phyloP scores from a whole-genome alignment of 2,329 filamentous ascomycete species.

The Atkinsonella hypoxylon region DNA sequence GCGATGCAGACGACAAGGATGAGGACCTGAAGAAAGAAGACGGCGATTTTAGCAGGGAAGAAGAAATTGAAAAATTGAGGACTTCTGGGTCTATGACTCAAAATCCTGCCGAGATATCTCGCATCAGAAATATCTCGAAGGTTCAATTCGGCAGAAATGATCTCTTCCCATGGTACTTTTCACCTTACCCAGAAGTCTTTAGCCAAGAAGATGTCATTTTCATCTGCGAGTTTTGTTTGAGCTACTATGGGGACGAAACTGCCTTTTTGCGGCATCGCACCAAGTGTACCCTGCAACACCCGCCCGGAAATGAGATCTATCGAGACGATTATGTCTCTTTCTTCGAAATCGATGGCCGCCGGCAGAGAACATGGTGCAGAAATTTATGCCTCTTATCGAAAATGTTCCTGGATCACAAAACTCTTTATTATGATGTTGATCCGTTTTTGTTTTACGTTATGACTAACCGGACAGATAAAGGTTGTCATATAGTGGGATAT shows the following conservation, averaged over 20 bases:
- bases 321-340: slow-evolving; percentile 89
- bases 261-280: slow-evolving; percentile 74
- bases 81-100: slow-evolving; percentile 98
- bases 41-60: slow-evolving; percentile 60
- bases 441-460: slow-evolving; percentile 98
- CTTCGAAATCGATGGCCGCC: slow-evolving; percentile 90
- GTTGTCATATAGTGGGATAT: slow-evolving; percentile 95
- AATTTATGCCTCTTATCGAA: slow-evolving; percentile 92
- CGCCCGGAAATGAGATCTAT: slow-evolving; percentile 96
- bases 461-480: slow-evolving; percentile 77
- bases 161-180: slow-evolving; percentile 98
- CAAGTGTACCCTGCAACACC: slow-evolving; percentile 86
- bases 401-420: slow-evolving; percentile 96
- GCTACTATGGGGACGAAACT: slow-evolving; percentile 74
- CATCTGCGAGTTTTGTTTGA: slow-evolving; percentile 94
- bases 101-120: slow-evolving; percentile 90
- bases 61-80: slow-evolving; percentile 91
- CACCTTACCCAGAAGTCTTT: slow-evolving; percentile 84
- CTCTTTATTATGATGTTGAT: slow-evolving; percentile 98
- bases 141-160: slow-evolving; percentile 90
- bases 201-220: slow-evolving; percentile 82
- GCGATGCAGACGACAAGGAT: slow-evolving; percentile 42
- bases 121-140: slow-evolving; percentile 86
- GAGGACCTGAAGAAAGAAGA: slow-evolving; percentile 34
- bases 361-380: slow-evolving; percentile 91